Conservation (phyloP, 2,329 filamentous ascomycete genomes). For the Pezicula radicicola region DNA sequence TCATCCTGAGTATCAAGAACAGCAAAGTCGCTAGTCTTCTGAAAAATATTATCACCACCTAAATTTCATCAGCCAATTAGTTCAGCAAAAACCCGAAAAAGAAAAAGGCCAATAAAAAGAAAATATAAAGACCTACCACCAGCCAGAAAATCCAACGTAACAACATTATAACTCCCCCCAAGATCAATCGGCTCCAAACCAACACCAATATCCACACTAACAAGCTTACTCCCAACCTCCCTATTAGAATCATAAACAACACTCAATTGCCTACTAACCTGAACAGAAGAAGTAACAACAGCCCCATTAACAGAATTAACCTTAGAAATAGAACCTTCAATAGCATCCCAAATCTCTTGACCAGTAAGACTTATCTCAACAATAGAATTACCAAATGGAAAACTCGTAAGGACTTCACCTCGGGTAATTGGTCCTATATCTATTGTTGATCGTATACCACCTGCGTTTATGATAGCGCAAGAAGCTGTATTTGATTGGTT, state of each 20-base stretch:
- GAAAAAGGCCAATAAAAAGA: not conserved
- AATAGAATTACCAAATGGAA: slow-evolving; percentile 64
- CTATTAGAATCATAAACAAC: slow-evolving; percentile 54
- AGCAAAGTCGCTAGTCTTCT: slow-evolving; percentile 35
- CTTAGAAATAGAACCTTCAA: slow-evolving; percentile 56
- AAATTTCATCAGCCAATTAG: not conserved
- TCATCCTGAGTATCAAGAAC: slow-evolving; percentile 52
- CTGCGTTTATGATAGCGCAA: slow-evolving; percentile 58
- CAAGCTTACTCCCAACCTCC: slow-evolving; percentile 45
- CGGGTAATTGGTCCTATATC: slow-evolving; percentile 59
- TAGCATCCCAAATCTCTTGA: slow-evolving; percentile 49
- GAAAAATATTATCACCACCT: slow-evolving; percentile 59
- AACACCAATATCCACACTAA: slow-evolving; percentile 48
- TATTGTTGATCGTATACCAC: slow-evolving; percentile 62
- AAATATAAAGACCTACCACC: slow-evolving; percentile 28
- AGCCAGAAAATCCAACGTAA: slow-evolving; percentile 62
- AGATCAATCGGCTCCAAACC: slow-evolving; percentile 39
- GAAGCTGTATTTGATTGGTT: slow-evolving; percentile 37
- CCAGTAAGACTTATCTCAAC: slow-evolving; percentile 55
- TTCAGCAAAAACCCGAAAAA: no score
- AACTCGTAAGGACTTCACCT: slow-evolving; percentile 60
- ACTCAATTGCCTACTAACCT: slow-evolving; percentile 54
- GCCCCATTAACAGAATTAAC: slow-evolving; percentile 52
- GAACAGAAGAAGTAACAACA: slow-evolving; percentile 55
- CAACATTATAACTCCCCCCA: slow-evolving; percentile 48